phyloP scores from a whole-genome alignment of 2,329 filamentous ascomycete species.

The Diplodia mutila region DNA sequence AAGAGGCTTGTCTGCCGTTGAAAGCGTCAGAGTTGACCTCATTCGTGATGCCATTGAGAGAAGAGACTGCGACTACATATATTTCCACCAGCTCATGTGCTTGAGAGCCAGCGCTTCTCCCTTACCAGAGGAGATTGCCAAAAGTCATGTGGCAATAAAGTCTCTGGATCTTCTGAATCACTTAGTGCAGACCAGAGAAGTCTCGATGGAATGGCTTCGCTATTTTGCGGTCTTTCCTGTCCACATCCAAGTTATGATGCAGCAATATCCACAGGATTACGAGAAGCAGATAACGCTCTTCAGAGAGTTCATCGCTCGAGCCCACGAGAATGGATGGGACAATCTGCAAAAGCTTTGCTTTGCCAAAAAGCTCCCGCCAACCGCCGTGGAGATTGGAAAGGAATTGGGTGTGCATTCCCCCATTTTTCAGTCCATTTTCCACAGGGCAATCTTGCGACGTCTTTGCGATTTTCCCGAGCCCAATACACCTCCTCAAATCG shows the following conservation, averaged over 20 bases:
- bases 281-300: conserved; percentile 41
- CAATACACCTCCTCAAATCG: not conserved
- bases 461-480: conserved; percentile 39
- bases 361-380: conserved; percentile 52
- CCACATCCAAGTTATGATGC: conserved; percentile 35
- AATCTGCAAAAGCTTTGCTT: conserved; percentile 31
- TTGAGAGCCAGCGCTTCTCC: not conserved
- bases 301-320: conserved; percentile 48
- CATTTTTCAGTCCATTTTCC: conserved; percentile 59
- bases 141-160: not conserved
- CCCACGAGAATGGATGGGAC: conserved; percentile 28
- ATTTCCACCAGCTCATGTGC: conserved; percentile 25
- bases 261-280: conserved; percentile 33
- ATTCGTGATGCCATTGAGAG: conserved; percentile 2
- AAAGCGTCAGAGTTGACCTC: not conserved
- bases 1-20: not conserved
- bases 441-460: conserved; percentile 53
- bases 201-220: not conserved
- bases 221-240: conserved; percentile 54
- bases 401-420: conserved; percentile 55
- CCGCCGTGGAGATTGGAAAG: conserved; percentile 60
- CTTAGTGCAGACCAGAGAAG: not conserved
- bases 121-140: not conserved
- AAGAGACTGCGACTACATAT: conserved; percentile 10
- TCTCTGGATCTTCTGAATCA: conserved; percentile 1